Evolutionary conservation across 345 rosid species (phyloP).

Genomic region (Trapa bicornis): DNA sequence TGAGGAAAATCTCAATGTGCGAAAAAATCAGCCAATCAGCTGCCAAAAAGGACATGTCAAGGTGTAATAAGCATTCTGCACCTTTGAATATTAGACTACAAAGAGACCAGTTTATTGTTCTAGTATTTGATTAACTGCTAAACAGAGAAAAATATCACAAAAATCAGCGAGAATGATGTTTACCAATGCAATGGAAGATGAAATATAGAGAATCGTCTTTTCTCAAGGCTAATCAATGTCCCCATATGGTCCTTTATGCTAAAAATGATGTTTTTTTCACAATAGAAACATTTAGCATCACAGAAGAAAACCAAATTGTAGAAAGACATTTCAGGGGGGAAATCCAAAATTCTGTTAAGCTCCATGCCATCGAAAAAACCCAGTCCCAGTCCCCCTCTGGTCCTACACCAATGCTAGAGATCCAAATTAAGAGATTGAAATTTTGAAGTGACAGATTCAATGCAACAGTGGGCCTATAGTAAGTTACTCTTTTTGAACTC

Average conservation of each 20-base stretch:
- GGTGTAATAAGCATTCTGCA: background rate
- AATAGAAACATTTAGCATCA: too few relatives aligned
- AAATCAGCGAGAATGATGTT: background rate
- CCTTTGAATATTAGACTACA: background rate
- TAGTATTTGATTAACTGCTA: too few relatives aligned
- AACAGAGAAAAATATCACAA: background rate
- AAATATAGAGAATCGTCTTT: too few relatives aligned
- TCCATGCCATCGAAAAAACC: background rate
- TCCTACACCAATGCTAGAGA: background rate
- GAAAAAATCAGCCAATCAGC: background rate
- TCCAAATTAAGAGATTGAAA: background rate
- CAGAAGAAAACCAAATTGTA: background rate
- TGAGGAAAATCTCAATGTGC: background rate
- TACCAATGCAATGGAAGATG: too few relatives aligned
- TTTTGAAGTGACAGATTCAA: conserved; percentile 2
- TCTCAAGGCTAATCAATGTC: too few relatives aligned
- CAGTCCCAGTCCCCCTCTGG: background rate
- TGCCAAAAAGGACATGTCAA: background rate
- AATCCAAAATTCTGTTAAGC: background rate
- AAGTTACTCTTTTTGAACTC: background rate
- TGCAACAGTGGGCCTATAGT: conserved; percentile 1
- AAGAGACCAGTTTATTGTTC: background rate
- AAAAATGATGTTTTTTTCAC: too few relatives aligned
- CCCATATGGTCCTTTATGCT: too few relatives aligned
- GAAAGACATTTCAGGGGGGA: background rate